Percentiles rank a stretch among this genome's conserved stretches.
These are phyloP conservation scores for Backusella sp. DNA, from an alignment of 192 early-diverging fungal species.

Conservation along the genomic window DNA sequence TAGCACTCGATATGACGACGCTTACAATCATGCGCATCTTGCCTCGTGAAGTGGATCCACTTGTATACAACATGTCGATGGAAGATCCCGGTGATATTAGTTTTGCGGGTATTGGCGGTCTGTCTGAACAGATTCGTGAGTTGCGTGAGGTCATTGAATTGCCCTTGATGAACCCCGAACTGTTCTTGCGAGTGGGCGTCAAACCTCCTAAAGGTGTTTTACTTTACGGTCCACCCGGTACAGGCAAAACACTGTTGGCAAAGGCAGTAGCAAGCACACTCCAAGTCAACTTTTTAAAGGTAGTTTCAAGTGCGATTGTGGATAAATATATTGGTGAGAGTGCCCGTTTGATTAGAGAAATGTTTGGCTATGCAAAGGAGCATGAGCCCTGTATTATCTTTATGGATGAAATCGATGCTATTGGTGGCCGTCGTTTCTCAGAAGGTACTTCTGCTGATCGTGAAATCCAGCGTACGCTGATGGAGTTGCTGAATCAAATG, in stretches of 20 bases:
- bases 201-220: slow-evolving; percentile 99
- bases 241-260: slow-evolving; percentile 96
- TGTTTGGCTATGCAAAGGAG: slow-evolving; percentile 98
- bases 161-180: slow-evolving; percentile 97
- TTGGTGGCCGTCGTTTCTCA: slow-evolving; percentile 97
- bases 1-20: slow-evolving; percentile 99
- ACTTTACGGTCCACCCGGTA: slow-evolving; percentile 95
- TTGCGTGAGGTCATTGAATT: slow-evolving; percentile 98
- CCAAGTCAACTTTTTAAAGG: slow-evolving; percentile 98
- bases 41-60: slow-evolving; percentile 97
- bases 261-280: slow-evolving; percentile 96
- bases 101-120: slow-evolving; percentile 97
- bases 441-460: slow-evolving; percentile 99
- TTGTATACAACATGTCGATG: slow-evolving; percentile 99
- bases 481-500: slow-evolving; percentile 99
- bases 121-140: slow-evolving; percentile 96
- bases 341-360: slow-evolving; percentile 94
- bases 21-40: slow-evolving; percentile 99
- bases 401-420: slow-evolving; percentile 99
- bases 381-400: slow-evolving; percentile 99
- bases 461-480: slow-evolving; percentile 99
- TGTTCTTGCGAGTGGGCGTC: slow-evolving; percentile 97
- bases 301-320: slow-evolving; percentile 97
- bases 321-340: slow-evolving; percentile 99
- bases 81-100: slow-evolving; percentile 94